These are phyloP conservation scores for Linderniella brevidens DNA, from an alignment of 257 asterid species.

Conservation along the genomic window DNA sequence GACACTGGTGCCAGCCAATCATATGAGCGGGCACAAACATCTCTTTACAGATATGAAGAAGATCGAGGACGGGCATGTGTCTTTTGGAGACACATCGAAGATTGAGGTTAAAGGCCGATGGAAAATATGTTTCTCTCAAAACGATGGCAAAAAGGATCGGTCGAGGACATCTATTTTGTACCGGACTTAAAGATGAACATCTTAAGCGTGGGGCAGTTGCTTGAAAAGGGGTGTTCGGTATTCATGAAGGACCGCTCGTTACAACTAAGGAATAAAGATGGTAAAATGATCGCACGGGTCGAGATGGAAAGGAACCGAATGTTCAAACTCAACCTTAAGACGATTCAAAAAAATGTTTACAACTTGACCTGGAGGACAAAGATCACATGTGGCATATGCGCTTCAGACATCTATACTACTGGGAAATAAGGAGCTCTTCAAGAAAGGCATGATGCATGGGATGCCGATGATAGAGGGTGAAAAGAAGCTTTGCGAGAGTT, in stretches of 20 bases:
- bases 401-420: too few relatives aligned
- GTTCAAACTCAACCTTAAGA: not conserved
- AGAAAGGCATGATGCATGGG: not conserved
- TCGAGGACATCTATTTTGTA: not conserved
- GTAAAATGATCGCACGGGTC: not conserved
- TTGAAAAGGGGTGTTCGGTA: not conserved
- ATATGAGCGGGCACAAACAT: not conserved
- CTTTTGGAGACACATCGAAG: not conserved
- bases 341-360: too few relatives aligned
- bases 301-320: slow-evolving; percentile 1
- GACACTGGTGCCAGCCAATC: not conserved
- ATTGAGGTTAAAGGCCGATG: not conserved
- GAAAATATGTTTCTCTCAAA: not conserved
- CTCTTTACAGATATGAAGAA: not conserved
- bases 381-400: too few relatives aligned
- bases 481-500: not conserved
- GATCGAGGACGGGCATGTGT: not conserved
- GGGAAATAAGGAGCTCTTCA: not conserved
- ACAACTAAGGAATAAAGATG: not conserved
- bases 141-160: not conserved
- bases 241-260: not conserved
- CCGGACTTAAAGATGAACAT: slow-evolving; percentile 1
- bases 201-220: not conserved
- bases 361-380: too few relatives aligned
- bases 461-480: not conserved